Base-by-base conservation (phyloP, 1,284 basidiomycete species). In the Afroboletus lepidellus region DNA sequence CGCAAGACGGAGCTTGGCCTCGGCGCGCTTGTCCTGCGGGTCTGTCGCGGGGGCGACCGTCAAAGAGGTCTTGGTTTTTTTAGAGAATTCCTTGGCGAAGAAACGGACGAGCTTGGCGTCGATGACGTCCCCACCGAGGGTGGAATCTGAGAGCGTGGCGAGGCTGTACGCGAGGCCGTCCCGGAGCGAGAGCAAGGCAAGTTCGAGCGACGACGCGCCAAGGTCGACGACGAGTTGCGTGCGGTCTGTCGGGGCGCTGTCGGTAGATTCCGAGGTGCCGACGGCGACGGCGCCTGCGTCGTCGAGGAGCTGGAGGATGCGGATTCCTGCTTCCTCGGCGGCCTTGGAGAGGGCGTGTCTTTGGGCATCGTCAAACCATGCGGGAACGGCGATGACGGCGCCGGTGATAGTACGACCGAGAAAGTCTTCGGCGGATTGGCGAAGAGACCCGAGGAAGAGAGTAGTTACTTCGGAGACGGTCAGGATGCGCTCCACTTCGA, bases 1-100 rank as follows among this genome's bases (percentile, higher is more conserved):
- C 18, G 95, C 94, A 47, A 98, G 85, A 25, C 91, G 82, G 37
- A 99, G 83, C 71, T 97, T 98, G 46, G 94, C 92, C 69, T 94
- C 91, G 5, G 96, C 94, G 21, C 97, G 90, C 66, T 85, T 83
- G 72, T 95, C 90, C 44, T 75, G 72, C 12, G 75, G 63, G n/a
- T 81, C 75, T 6, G 73, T 71, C 18, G 82, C 72, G 33, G 87
- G 85, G 36, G 80, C 76, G 58, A 81, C 85, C 15, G 79, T 73
- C 36, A 98, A 77, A 0, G 86, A 75, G 23, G 83, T 81, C 73
- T 95, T 95, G 36, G 89, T 94, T 79, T 98, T 99, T 73, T 98
- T 98, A 50, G 92, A 92, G 71, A 99, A 99, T 65, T 99, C 96
- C 69, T 95, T 90, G 50, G 92, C 86, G 72, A 99, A 98, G 78